A percentile compares a stretch with the other conserved stretches of the same genome.
Evolutionary conservation across 208 protist species (phyloP).

Genomic region (Endotrypanum monterogeii): DNA sequence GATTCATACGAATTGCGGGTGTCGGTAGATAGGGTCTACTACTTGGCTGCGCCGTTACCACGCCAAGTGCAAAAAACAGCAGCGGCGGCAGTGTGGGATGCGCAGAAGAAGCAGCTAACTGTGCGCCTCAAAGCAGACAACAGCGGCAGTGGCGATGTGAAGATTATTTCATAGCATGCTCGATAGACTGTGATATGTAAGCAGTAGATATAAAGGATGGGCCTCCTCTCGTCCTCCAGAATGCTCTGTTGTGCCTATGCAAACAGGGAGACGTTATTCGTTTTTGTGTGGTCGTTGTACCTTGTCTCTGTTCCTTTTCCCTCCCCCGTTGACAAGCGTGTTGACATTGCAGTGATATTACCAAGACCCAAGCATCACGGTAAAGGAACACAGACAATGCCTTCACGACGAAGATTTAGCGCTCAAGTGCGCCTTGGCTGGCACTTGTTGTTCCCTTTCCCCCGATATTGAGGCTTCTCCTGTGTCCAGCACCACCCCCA

Average conservation of each 20-base stretch:
- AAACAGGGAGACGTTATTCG: neutral
- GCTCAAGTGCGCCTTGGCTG: neutral
- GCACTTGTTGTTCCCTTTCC: neutral
- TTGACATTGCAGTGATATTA: neutral
- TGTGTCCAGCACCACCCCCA: neutral
- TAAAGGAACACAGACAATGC: neutral
- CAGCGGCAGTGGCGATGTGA: constrained; percentile 29
- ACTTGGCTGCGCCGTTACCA: constrained; percentile 62
- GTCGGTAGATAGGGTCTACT: constrained; percentile 56
- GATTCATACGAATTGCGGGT: constrained; percentile 66
- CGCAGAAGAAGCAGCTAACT: constrained; percentile 50
- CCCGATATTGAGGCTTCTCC: neutral
- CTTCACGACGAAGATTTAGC: too few relatives aligned
- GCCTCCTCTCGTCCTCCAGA: neutral
- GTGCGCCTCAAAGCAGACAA: constrained; percentile 59
- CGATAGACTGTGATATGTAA: neutral
- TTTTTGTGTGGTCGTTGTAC: neutral
- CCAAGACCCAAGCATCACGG: too few relatives aligned
- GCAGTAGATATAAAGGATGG: neutral
- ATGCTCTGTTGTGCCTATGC: neutral
- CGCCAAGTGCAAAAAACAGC: constrained; percentile 52
- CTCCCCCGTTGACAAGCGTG: neutral
- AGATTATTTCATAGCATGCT: constrained; percentile 23
- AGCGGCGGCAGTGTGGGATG: constrained; percentile 75
- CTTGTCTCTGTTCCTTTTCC: neutral